Base-by-base conservation (phyloP, 768 basidiomycete species). In the Russula vinacea region DNA sequence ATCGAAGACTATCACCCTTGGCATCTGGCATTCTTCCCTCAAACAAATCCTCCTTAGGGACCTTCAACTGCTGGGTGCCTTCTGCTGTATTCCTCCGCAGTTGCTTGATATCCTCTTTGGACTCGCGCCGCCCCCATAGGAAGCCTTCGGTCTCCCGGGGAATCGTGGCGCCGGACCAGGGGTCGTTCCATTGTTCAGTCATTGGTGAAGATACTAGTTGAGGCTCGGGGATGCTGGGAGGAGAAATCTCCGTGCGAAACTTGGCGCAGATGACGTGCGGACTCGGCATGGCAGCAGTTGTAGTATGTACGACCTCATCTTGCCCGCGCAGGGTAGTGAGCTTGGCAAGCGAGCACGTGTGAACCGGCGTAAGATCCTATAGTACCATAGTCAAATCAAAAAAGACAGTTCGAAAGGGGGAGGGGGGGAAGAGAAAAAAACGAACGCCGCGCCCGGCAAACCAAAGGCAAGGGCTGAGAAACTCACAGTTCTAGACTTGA, bases 401-500 rank as follows among this genome's bases (percentile, higher is more conserved):
- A n/a, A 2, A 35, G 16, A 19, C 7, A 58, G 29, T 44, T 39
- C 19, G 5, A n/a, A 5, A 2, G 26, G 29, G 5, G 29, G 5
- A 29, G 5, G 5, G 4, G 26, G 29, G 5, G 29, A 29, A 29
- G 5, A 29, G 5, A 29, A 29, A 29, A 29, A 29, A 29, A 29
- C 29, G 5, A 55, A 37, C 29, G 35, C 56, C n/a, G 5, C 55
- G n/a, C 16, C 45, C 40, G 3, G 42, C 16, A 24, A 33, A 10
- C 76, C 80, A 55, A 67, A 10, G 10, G 32, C 33, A 17, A 3
- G 29, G 10, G n/a, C 22, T 14, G 45, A 4, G n/a, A 22, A 19
- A 76, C 80, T 59, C 69, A 88, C 88, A 64, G 78, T 73, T 33
- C 80, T 78, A 29, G 81, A 78, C 69, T 80, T 84, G 68, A 78